Evolutionary conservation across 805 yeast species (phyloP), one percentile per base, ranked within the genome.

Genomic region (Blastobotrys parvus): DNA sequence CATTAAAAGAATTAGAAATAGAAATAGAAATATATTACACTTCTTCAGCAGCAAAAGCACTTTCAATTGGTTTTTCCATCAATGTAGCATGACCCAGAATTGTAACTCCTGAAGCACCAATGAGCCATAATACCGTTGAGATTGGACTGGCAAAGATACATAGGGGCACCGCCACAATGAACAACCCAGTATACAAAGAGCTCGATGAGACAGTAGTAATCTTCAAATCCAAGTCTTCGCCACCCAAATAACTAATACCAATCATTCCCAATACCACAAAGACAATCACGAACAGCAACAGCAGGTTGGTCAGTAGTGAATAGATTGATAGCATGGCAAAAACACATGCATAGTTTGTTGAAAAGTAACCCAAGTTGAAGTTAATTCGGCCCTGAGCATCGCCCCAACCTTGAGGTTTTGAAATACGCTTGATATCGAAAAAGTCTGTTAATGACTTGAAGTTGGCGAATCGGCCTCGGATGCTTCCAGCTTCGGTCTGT

Each of bases 11-110:
- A n/a, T n/a, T n/a, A n/a, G n/a, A n/a, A n/a, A n/a, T n/a, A n/a
- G n/a, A n/a, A n/a, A n/a, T n/a, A n/a, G n/a, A n/a, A n/a, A n/a
- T 5, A 3, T 16, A n/a, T 41, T 55, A 62, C 13, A 61, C 66
- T 33, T 53, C 51, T 41, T 82, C 86, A 60, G 87, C 96, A 59
- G 88, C 92, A 59, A 90, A 92, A 16, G 90, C 89, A 31, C 90
- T 80, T 67, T 92, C 97, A 47, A 89, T 80, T 17, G 98, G 98
- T 67, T 90, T 92, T 60, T 92, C 97, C 76, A 92, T 72, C 49
- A 90, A 69, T 2, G 89, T 71, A 37, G 97, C 98, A 63, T 92
- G 98, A 2, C 87, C 74, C 38, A 88, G 67, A 33, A 90, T 84
- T 30, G 82, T 62, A 38, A 81, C 81, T 21, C 82, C 81, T 32